Base-by-base conservation (phyloP, 2,329 filamentous ascomycete genomes). In the Botrytis paeoniae region DNA sequence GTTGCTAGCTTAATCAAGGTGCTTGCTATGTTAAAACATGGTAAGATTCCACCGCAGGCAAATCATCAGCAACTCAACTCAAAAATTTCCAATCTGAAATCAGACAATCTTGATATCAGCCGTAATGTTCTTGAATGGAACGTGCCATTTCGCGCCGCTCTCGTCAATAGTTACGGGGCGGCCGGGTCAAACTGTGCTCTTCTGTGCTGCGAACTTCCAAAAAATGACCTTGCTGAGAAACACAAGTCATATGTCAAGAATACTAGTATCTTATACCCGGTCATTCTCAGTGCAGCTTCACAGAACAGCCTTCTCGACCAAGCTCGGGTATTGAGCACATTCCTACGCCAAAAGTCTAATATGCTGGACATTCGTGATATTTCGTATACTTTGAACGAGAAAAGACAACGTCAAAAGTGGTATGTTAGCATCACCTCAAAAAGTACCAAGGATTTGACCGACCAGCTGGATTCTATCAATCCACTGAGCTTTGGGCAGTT, bases 51-150 rank as follows among this genome's bases (percentile, higher is more conserved):
- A 22, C 82, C 83, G 4, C 83, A 83, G 72, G 78, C 77, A 60
- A 81, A 83, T 54, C 84, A 83, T 61, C 76, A 80, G 35, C 80
- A 75, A 25, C 75, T 78, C 2, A 85, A 85, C 62, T 75, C 79
- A 37, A 70, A 59, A 35, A 70, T 61, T n/a, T 25, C 66, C n/a
- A 18, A 32, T 16, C 66, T 70, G 32, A 54, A 70, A 54, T 14
- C 66, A 43, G 48, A 59, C 37, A 51, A 54, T 41, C n/a, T 70
- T 37, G n/a, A 22, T 14, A 70, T 70, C 45, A 51, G 45, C 18
- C 22, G 22, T 20, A 51, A 25, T 18, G 22, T 51, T n/a, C 18
- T 32, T 35, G 59, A 37, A 8, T 62, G 59, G 37, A 45, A 65
- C 45, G 63, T 48, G 16, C 63, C 43, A n/a, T 25, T 65, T 48